Evolutionary conservation across 2,329 filamentous ascomycete genomes (phyloP).

Genomic region (Colletotrichum chrysophilum): DNA sequence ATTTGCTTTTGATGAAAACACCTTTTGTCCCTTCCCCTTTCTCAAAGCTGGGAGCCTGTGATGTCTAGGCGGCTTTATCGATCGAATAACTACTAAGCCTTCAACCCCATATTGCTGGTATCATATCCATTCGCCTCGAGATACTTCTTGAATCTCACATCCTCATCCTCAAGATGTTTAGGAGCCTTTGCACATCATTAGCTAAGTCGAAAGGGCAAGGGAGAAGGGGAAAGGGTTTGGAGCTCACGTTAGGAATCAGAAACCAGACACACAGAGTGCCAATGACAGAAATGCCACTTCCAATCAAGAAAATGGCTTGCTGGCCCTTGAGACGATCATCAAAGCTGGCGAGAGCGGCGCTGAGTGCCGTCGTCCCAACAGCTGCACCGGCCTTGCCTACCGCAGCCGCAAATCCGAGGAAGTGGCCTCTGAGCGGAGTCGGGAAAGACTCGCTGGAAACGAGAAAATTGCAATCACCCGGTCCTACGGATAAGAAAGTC

Average conservation of each 20-base stretch:
- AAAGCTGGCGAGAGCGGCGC: constrained; percentile 17
- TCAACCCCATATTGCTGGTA: constrained; percentile 23
- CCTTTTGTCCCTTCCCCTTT: not conserved
- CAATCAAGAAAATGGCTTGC: constrained; percentile 31
- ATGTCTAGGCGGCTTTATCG: accelerated
- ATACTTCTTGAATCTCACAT: constrained; percentile 24
- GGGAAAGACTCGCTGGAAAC: constrained; percentile 55
- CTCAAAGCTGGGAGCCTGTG: not conserved
- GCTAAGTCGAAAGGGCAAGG: no score
- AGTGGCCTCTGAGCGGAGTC: constrained; percentile 53
- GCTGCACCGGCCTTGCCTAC: constrained; percentile 57
- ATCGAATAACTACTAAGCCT: not conserved
- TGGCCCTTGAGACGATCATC: constrained; percentile 26
- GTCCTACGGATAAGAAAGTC: constrained; percentile 51
- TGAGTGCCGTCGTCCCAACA: constrained; percentile 44
- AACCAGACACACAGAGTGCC: constrained; percentile 29
- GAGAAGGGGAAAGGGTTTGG: accelerated
- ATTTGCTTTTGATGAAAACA: not conserved
- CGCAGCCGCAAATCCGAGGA: constrained; percentile 54
- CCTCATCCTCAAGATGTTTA: constrained; percentile 25
- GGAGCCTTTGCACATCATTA: constrained; percentile 14
- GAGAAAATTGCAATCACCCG: constrained; percentile 52
- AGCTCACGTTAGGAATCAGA: constrained; percentile 26
- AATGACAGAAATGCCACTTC: constrained; percentile 28
- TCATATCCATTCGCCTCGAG: constrained; percentile 25